A percentile compares a stretch with the other conserved stretches of the same genome.
phyloP scores from a whole-genome alignment of 129 eudicot genomes.

The Ambrosia trifida region DNA sequence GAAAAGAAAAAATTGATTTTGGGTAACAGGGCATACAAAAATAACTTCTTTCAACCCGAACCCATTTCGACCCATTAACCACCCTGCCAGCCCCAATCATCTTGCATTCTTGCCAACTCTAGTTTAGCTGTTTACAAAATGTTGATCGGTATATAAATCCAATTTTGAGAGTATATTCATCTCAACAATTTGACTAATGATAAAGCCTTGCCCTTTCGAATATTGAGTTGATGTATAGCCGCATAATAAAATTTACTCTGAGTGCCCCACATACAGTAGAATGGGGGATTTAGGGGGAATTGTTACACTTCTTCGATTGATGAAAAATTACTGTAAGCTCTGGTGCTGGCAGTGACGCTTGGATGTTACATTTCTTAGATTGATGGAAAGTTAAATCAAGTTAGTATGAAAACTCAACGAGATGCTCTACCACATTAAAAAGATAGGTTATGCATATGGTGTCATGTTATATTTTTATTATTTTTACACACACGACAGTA shows the following conservation, averaged over 20 bases:
- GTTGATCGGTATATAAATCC: not conserved
- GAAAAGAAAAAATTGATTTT: not conserved
- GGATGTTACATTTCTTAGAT: not conserved
- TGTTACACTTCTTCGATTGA: too few relatives aligned
- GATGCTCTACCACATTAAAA: not conserved
- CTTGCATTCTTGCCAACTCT: not conserved
- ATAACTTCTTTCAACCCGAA: not conserved
- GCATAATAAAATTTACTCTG: too few relatives aligned
- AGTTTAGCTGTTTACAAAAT: not conserved
- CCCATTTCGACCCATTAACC: not conserved
- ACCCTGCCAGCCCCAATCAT: not conserved
- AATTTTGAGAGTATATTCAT: not conserved
- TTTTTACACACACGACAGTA: not conserved
- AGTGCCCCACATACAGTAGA: too few relatives aligned
- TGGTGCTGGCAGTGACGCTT: not conserved
- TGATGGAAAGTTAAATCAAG: not conserved
- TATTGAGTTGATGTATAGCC: too few relatives aligned
- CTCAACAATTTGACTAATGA: not conserved
- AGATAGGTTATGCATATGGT: not conserved
- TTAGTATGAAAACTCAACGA: conserved; percentile 12
- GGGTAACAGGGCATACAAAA: not conserved
- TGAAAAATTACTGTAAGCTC: too few relatives aligned
- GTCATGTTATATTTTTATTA: not conserved
- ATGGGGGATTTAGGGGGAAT: too few relatives aligned
- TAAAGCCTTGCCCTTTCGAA: not conserved